A percentile compares a stretch with the other conserved stretches of the same genome.
Conservation (phyloP, 2,329 filamentous ascomycete species). For the Pezizomycotina sp. region DNA sequence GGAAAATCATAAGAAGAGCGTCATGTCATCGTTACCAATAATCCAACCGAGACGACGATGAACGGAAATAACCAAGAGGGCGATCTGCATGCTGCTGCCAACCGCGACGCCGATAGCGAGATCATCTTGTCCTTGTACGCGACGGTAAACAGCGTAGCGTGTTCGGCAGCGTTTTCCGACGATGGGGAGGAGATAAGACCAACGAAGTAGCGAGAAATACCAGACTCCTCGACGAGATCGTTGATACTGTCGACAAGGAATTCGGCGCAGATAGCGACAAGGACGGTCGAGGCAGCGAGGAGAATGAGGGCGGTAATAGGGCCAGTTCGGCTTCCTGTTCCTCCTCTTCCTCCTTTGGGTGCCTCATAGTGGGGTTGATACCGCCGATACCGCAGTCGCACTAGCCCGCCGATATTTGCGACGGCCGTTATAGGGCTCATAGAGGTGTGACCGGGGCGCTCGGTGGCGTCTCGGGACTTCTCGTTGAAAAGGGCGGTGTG, state of each 20-base stretch:
- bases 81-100: conserved; percentile 40
- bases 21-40: conserved; percentile 35
- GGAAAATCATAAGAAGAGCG: conserved; percentile 76
- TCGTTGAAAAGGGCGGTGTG: conserved; percentile 65
- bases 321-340: conserved; percentile 59
- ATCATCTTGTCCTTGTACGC: conserved; percentile 42
- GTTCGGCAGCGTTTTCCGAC: conserved; percentile 42
- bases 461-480: conserved; percentile 61
- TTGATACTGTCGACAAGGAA: conserved; percentile 41
- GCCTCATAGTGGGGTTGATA: no score
- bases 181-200: conserved; percentile 40
- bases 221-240: conserved; percentile 35
- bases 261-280: conserved; percentile 59
- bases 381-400: no score
- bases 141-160: conserved; percentile 39
- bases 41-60: conserved; percentile 42
- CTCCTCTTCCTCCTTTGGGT: conserved; percentile 48
- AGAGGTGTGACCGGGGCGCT: no score
- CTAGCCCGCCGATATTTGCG: no score
- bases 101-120: conserved; percentile 40
- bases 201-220: conserved; percentile 41
- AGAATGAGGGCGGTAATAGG: conserved; percentile 55
- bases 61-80: conserved; percentile 42
- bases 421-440: no score
- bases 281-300: conserved; percentile 53